A percentile compares a stretch with the other conserved stretches of the same genome.
phyloP scores from a whole-genome alignment of 345 rosid genomes.

The Brassica juncea region DNA sequence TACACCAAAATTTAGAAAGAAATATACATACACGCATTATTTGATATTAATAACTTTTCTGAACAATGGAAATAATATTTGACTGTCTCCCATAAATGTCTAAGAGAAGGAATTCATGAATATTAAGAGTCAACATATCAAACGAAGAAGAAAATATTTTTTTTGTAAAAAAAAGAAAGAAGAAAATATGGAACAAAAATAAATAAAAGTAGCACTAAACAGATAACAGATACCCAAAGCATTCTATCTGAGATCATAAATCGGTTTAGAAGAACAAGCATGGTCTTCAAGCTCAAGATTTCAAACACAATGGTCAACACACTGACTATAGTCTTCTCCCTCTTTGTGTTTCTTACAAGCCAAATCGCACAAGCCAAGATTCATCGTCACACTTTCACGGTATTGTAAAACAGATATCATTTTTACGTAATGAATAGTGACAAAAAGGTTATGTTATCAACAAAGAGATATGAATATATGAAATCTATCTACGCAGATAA shows the following conservation, averaged over 20 bases:
- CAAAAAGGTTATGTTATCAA: not conserved
- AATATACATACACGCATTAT: not conserved
- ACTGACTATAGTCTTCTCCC: conserved; percentile 1
- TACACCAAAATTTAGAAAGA: too few species aligned
- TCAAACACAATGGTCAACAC: not conserved
- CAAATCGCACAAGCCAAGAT: conserved; percentile 21
- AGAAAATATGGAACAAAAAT: not conserved
- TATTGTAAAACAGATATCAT: not conserved
- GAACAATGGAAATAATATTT: not conserved
- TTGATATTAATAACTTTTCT: too few species aligned
- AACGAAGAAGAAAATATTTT: not conserved
- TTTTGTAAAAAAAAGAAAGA: not conserved
- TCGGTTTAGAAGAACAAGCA: not conserved
- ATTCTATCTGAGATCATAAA: not conserved
- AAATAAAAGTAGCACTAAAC: not conserved
- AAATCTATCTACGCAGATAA: conserved; percentile 34
- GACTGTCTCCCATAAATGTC: not conserved
- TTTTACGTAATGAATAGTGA: not conserved
- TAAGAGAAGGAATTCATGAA: not conserved
- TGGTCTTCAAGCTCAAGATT: not conserved
- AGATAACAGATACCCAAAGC: not conserved
- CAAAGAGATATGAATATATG: not conserved
- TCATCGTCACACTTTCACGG: conserved; percentile 36
- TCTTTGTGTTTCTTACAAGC: conserved; percentile 10
- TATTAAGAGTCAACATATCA: not conserved